Base-by-base conservation (phyloP, 176 grass and related monocot species). In the Musa schizocarpa region DNA sequence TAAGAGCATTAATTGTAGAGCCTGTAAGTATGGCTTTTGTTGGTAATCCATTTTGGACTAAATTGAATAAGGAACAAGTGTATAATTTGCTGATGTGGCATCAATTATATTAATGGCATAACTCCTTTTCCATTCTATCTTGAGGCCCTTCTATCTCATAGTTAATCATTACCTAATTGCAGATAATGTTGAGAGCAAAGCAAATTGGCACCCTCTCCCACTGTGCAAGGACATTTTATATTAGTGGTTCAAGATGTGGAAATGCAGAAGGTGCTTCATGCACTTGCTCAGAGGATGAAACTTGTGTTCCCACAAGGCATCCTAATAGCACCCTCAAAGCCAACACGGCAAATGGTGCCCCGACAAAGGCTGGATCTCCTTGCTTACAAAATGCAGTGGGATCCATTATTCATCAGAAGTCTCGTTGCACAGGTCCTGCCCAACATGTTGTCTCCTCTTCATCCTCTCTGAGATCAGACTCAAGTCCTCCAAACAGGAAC, bases 171-270 rank as follows among this genome's bases (percentile, higher is more conserved):
- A n/a, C 11, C 9, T 70, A 20, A 79, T 81, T 86, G 74, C 90
- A 93, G 90, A 89, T 83, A 85, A 98, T 98, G 94, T 88, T 98
- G 80, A 88, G 90, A 75, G 81, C 94, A 82, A 98, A 98, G 84
- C 94, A 98, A 84, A 81, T 98, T 14, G 75, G 90, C 74, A 83
- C 86, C 59, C 78, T 98, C 61, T 86, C 88, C 9, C 94, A 98
- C 57, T 93, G 88, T 83, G 94, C 94, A 54, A 81, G 94, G 53
- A 85, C 90, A 34, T 98, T 98, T 80, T 98, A 98, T 69, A 71
- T 98, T 72, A 91, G 74, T 83, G 94, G 94, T 71, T 80, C 94
- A 81, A 87, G 88, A 68, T 82, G 83, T 34, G 82, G 92, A 73
- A 92, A 75, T 74, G 76, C 86, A 22, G 94, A 98, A 82, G 90